Percentiles rank a stretch among this genome's conserved stretches.
phyloP scores from a whole-genome alignment of 495 filamentous ascomycete species.

The Penicillium ucsense region DNA sequence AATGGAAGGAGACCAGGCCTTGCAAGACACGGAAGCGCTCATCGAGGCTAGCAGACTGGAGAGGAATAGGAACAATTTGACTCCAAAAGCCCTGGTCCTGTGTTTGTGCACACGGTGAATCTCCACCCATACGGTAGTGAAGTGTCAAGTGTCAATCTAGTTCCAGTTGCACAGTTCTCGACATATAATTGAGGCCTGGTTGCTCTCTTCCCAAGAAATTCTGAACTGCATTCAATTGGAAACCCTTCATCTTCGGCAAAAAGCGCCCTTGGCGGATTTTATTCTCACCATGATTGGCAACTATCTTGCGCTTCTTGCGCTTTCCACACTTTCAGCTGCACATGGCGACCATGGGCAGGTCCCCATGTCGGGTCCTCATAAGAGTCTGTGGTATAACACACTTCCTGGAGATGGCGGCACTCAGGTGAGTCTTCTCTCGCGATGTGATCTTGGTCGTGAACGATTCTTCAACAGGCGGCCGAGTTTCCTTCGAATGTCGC shows the following conservation, averaged over 20 bases:
- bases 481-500: too few species aligned
- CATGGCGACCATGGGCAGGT: constrained; percentile 45
- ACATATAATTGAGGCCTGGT: neutral
- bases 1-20: neutral
- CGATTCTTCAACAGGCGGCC: neutral
- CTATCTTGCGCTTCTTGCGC: constrained; percentile 10
- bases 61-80: too few species aligned
- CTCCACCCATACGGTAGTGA: too few species aligned
- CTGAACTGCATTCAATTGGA: too few species aligned
- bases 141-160: too few species aligned
- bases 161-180: too few species aligned
- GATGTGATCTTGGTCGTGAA: constrained; percentile 8
- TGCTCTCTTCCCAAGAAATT: neutral
- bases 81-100: too few species aligned
- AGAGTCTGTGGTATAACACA: constrained; percentile 54
- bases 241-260: too few species aligned
- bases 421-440: constrained; percentile 25
- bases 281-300: constrained; percentile 11
- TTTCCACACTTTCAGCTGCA: constrained; percentile 34
- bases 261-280: too few species aligned
- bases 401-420: constrained; percentile 60
- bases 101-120: too few species aligned
- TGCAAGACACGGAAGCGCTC: neutral
- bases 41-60: neutral
- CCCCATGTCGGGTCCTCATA: constrained; percentile 47